phyloP scores from a whole-genome alignment of 768 basidiomycete species.

The Rhizopogon vulgaris region DNA sequence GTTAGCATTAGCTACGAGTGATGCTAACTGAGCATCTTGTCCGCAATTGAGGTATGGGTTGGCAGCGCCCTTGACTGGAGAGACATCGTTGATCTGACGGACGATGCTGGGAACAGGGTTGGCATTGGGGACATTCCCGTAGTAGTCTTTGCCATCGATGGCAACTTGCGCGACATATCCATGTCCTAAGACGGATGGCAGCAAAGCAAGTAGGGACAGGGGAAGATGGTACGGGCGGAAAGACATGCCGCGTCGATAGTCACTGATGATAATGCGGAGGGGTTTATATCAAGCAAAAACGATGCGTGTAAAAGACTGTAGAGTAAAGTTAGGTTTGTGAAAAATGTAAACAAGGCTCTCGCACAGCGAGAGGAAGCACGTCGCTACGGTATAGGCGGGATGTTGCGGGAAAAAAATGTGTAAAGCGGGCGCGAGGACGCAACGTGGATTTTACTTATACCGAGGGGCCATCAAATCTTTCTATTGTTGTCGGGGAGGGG shows the following conservation, averaged over 20 bases:
- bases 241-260: not conserved
- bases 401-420: conserved; percentile 10
- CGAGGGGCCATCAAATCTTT: conserved; percentile 1
- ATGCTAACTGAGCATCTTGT: conserved; percentile 40
- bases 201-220: conserved; percentile 3
- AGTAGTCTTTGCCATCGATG: conserved; percentile 39
- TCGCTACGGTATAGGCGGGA: conserved; percentile 4
- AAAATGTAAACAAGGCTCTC: conserved; percentile 7
- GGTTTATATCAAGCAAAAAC: not conserved
- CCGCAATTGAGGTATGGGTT: conserved; percentile 62
- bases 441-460: conserved; percentile 5
- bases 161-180: conserved; percentile 37
- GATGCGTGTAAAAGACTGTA: not conserved
- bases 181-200: conserved; percentile 28
- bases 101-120: conserved; percentile 34
- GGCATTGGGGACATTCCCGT: conserved; percentile 38
- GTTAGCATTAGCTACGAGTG: conserved; percentile 47
- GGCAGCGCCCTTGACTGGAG: conserved; percentile 49
- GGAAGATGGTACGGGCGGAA: not conserved
- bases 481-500: not conserved
- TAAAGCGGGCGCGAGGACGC: conserved; percentile 12
- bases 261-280: not conserved
- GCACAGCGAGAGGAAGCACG: not conserved
- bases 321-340: conserved; percentile 1
- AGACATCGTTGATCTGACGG: conserved; percentile 36